These are phyloP conservation scores for Suillus brevipes DNA, from an alignment of 768 basidiomycete species.

Conservation along the genomic window DNA sequence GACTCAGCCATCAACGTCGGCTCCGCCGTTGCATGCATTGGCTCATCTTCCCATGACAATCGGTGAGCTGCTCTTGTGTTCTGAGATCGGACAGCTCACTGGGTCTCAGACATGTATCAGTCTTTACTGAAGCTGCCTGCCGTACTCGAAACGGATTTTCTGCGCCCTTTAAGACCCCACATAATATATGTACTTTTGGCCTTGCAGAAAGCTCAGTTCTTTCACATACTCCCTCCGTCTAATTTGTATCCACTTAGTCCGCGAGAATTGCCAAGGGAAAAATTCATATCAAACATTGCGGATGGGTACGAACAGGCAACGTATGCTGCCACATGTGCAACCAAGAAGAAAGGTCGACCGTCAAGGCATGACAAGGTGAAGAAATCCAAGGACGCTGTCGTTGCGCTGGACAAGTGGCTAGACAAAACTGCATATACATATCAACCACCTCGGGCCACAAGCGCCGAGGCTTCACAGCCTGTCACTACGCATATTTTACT, in stretches of 20 bases:
- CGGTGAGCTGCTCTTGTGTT: constrained; percentile 41
- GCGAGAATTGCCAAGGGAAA: constrained; percentile 66
- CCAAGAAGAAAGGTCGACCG: constrained; percentile 64
- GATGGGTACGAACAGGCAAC: constrained; percentile 1
- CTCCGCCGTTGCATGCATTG: constrained; percentile 50
- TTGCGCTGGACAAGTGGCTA: constrained; percentile 51
- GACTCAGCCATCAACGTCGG: constrained; percentile 61
- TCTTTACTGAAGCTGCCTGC: constrained; percentile 51
- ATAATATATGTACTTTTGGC: constrained; percentile 48
- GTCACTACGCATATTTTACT: constrained; percentile 35
- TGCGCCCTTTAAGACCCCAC: constrained; percentile 51
- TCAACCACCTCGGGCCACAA: constrained; percentile 11
- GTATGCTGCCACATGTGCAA: constrained; percentile 14
- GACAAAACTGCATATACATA: constrained; percentile 35
- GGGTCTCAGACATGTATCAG: constrained; percentile 53
- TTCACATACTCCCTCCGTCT: constrained; percentile 61
- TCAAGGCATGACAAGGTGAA: constrained; percentile 58
- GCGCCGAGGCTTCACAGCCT: constrained; percentile 1
- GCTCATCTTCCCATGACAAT: constrained; percentile 60
- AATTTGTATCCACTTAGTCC: constrained; percentile 55
- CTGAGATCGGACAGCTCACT: not conserved
- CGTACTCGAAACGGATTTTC: constrained; percentile 38
- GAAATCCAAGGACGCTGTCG: constrained; percentile 51
- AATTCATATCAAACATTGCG: constrained; percentile 45
- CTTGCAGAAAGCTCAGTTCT: constrained; percentile 49